These are phyloP conservation scores for Neurospora sp. DNA, from an alignment of 495 filamentous ascomycete species.

Conservation along the genomic window DNA sequence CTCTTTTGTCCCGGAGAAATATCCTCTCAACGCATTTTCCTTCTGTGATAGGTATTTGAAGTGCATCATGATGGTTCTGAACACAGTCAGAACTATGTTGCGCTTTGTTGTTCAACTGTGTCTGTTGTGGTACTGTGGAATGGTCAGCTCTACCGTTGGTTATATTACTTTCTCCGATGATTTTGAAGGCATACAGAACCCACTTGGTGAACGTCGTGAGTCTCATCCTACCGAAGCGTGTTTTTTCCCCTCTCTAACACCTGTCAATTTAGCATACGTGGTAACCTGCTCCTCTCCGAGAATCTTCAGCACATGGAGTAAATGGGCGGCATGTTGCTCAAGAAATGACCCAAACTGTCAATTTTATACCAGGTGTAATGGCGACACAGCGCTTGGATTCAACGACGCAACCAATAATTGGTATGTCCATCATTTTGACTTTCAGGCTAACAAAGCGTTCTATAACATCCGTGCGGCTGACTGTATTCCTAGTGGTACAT, in stretches of 20 bases:
- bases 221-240: background rate
- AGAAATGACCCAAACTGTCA: background rate
- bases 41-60: too few relatives aligned
- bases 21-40: too few relatives aligned
- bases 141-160: background rate
- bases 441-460: too few relatives aligned
- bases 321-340: background rate
- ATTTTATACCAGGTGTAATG: background rate
- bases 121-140: background rate
- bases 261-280: background rate
- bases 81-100: background rate
- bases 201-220: rapidly evolving
- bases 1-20: too few relatives aligned
- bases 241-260: background rate
- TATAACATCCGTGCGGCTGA: too few relatives aligned
- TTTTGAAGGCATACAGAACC: background rate
- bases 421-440: background rate
- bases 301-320: background rate
- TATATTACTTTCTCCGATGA: rapidly evolving
- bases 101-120: background rate
- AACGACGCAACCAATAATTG: rapidly evolving
- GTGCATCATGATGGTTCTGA: background rate
- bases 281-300: rapidly evolving
- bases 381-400: background rate
- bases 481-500: too few relatives aligned